Base-by-base conservation (phyloP, 208 protist species). In the Sergeia podlipaevii region DNA sequence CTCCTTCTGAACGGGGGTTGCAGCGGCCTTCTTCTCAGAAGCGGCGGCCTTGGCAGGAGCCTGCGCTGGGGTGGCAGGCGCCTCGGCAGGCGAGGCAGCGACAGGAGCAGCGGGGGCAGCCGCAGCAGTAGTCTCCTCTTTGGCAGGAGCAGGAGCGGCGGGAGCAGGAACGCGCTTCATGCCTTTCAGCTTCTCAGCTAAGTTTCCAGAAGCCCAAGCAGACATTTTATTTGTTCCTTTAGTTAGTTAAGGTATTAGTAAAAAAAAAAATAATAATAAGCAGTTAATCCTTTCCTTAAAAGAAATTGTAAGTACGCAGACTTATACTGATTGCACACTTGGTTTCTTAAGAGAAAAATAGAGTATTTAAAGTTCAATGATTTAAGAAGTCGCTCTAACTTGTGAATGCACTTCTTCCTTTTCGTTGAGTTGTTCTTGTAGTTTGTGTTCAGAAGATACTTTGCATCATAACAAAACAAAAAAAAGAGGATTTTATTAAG, bases 181-280 rank as follows among this genome's bases (percentile, higher is more conserved):
- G 60, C 75, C 70, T 65, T 85, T 89, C 34, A 90, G 69, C 61
- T 74, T 83, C 18, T 70, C 64, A 1, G 66, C 75, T 42, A 74
- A 62, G 55, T 72, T 85, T 21, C 77, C 77, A 4, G 48, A 72
- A 15, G 70, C 57, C 70, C 74, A 81, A 15, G 83, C 77, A 41
- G 83, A 91, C 78, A 87, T 90, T 34, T 29, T 26, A 26, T 46
- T 51, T 34, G 37, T 55, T 62, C 27, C 43, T 46, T 42, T n/a
- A n/a, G n/a, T n/a, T n/a, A 46, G 23, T 44, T n/a, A 50, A 65
- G 52, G 38, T 39, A 48, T 44, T 42, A 23, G 18, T 13, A 26
- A 34, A 48, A 23, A 34, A 32, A 43, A 44, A 29, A 45, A 26
- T 38, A 41, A 50, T 50, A 46, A 46, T 46, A 5, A 46, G n/a